phyloP scores from a whole-genome alignment of 2,329 filamentous ascomycete genomes.

The Penicillium aurantiogriseum region DNA sequence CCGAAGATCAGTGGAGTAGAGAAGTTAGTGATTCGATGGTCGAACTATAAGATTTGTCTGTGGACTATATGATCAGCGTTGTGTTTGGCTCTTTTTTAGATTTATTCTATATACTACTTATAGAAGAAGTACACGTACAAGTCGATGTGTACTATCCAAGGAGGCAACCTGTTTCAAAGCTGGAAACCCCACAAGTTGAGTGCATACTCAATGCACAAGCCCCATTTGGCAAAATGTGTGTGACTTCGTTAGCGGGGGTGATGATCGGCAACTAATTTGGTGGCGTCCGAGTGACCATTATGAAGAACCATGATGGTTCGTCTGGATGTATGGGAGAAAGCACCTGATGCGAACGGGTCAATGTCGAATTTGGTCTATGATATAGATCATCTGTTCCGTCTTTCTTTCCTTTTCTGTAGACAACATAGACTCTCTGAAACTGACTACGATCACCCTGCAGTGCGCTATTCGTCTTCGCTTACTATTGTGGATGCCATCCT shows the following conservation, averaged over 20 bases:
- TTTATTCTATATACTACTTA: background rate
- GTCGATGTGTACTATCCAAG: background rate
- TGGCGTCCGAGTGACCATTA: conserved; percentile 1
- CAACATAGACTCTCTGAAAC: background rate
- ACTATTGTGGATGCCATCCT: conserved; percentile 1
- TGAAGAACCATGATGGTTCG: conserved; percentile 4
- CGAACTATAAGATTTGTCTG: conserved; percentile 2
- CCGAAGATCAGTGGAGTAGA: conserved; percentile 8
- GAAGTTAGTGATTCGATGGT: conserved; percentile 1
- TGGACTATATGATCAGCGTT: conserved; percentile 14
- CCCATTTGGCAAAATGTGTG: background rate
- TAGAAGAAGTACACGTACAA: background rate
- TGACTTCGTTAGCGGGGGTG: background rate
- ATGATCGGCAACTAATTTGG: background rate
- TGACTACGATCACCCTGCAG: background rate
- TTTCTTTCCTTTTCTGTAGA: background rate
- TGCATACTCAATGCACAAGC: background rate
- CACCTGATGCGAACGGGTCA: background rate
- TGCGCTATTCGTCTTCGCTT: conserved; percentile 1
- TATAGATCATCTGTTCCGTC: background rate
- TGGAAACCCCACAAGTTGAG: background rate
- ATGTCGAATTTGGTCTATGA: background rate
- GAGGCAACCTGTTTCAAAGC: background rate
- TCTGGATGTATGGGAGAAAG: background rate
- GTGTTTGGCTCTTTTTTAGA: background rate